Conservation (phyloP, 768 basidiomycete genomes). For the Leccinum variicolor region DNA sequence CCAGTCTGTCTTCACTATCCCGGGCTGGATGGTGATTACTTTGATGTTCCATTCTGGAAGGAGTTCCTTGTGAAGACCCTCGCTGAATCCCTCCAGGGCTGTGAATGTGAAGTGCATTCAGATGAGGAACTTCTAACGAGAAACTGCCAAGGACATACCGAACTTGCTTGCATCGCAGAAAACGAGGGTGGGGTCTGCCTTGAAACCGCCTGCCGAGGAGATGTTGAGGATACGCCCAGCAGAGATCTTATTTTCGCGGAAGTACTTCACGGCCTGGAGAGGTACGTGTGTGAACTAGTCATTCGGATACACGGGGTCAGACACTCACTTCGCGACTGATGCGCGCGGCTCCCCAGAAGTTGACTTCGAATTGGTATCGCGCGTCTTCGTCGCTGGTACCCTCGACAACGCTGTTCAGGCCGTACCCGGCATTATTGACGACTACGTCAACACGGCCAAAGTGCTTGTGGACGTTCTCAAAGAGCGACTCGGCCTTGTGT, state of each 20-base stretch:
- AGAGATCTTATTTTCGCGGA: slow-evolving; percentile 27
- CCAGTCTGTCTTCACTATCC: slow-evolving; percentile 19
- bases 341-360: slow-evolving; percentile 31
- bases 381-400: slow-evolving; percentile 22
- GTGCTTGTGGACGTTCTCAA: slow-evolving; percentile 16
- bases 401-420: slow-evolving; percentile 24
- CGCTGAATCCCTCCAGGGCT: slow-evolving; percentile 28
- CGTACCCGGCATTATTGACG: slow-evolving; percentile 33
- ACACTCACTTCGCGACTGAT: slow-evolving; percentile 22
- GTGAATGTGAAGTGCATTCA: neutral
- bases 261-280: slow-evolving; percentile 24
- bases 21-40: slow-evolving; percentile 19
- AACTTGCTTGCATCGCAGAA: slow-evolving; percentile 24
- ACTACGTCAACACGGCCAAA: slow-evolving; percentile 34
- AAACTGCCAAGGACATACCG: slow-evolving; percentile 2
- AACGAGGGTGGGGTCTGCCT: slow-evolving; percentile 11
- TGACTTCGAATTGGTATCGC: slow-evolving; percentile 28
- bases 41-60: slow-evolving; percentile 27
- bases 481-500: slow-evolving; percentile 16
- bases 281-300: neutral
- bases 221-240: slow-evolving; percentile 23
- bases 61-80: slow-evolving; percentile 23
- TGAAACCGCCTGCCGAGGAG: slow-evolving; percentile 20
- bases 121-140: neutral
- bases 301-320: neutral